Conservation (phyloP, 176 grass and related monocot species). For the Poa pratensis region DNA sequence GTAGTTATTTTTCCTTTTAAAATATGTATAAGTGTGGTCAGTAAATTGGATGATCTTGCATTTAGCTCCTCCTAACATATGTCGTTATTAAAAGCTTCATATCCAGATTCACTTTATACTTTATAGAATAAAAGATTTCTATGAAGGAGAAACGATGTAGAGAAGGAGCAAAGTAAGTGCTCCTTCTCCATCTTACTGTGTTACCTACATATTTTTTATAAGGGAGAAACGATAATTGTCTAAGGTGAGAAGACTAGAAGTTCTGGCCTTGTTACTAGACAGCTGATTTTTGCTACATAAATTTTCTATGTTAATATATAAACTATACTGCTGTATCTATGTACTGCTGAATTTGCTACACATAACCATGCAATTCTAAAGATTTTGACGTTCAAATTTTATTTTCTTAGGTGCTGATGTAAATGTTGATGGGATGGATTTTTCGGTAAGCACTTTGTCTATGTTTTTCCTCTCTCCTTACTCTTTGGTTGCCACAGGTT, state of each 20-base stretch:
- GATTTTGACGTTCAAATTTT: constrained; percentile 17
- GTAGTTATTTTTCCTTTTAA: background rate
- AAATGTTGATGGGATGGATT: constrained; percentile 95
- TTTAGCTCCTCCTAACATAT: background rate
- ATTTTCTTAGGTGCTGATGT: constrained; percentile 55
- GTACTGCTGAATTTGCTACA: background rate
- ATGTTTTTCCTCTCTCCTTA: background rate
- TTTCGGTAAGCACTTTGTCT: constrained; percentile 56
- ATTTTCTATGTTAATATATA: background rate
- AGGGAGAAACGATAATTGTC: constrained; percentile 10
- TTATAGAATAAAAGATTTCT: background rate
- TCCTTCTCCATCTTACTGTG: constrained; percentile 2
- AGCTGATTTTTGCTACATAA: background rate
- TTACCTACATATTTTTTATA: background rate
- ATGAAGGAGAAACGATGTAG: background rate
- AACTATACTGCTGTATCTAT: background rate
- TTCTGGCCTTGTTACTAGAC: background rate
- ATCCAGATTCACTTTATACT: background rate
- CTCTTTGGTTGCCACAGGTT: too few species aligned
- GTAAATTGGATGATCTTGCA: background rate
- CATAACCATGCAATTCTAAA: background rate
- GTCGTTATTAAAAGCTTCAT: background rate
- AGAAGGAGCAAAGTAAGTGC: too few species aligned
- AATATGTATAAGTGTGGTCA: background rate
- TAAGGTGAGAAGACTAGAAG: background rate